phyloP scores from a whole-genome alignment of 352 stramenopile genomes.

The Lagenidium giganteum region DNA sequence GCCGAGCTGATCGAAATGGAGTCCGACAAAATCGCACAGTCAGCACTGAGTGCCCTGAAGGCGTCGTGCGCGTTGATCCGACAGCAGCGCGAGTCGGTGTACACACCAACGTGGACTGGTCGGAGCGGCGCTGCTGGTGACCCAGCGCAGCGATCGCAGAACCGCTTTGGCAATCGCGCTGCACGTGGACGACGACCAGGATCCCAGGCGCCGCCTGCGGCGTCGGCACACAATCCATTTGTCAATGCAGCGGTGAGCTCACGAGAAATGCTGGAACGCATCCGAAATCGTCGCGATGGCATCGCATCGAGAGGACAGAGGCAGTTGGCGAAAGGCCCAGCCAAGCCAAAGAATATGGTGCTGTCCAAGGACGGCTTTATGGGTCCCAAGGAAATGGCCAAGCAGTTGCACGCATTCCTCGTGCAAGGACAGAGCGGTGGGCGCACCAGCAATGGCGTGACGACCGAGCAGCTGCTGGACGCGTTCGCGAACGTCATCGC shows the following conservation, averaged over 20 bases:
- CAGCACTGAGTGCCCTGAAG: constrained; percentile 74
- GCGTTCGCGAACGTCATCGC: constrained; percentile 82
- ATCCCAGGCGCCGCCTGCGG: constrained; percentile 2
- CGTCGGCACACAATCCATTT: constrained; percentile 22
- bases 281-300: constrained; percentile 43
- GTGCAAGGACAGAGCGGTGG: constrained; percentile 12
- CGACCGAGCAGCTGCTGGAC: constrained; percentile 87
- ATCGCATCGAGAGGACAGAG: neutral
- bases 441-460: constrained; percentile 48
- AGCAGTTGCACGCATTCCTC: constrained; percentile 84
- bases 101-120: constrained; percentile 77
- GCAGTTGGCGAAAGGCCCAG: constrained; percentile 2
- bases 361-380: constrained; percentile 35
- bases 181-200: constrained; percentile 11
- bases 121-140: constrained; percentile 64
- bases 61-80: constrained; percentile 71
- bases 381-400: constrained; percentile 51
- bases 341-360: constrained; percentile 2
- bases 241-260: constrained; percentile 36
- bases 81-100: constrained; percentile 55
- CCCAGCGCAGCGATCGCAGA: constrained; percentile 31
- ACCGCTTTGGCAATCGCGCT: constrained; percentile 38
- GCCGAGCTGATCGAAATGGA: constrained; percentile 90
- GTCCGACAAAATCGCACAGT: constrained; percentile 84
- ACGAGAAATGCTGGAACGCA: constrained; percentile 62